phyloP scores from a whole-genome alignment of 1,284 basidiomycete genomes.

The Cystobasidiaceae sp. region DNA sequence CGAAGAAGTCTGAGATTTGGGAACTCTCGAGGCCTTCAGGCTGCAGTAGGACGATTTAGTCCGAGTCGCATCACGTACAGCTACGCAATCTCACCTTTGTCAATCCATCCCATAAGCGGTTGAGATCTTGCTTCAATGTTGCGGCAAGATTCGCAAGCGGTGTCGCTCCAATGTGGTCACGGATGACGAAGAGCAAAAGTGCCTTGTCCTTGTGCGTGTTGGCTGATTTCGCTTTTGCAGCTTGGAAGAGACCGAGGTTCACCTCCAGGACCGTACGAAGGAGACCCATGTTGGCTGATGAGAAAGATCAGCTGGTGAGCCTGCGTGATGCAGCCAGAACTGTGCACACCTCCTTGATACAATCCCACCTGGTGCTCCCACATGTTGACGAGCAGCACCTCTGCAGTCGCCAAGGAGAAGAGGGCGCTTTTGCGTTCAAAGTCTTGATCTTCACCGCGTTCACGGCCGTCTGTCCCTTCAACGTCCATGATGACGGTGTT shows the following conservation, averaged over 20 bases:
- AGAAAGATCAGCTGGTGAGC: too few species aligned
- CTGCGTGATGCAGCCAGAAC: too few species aligned
- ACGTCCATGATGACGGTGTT: constrained; percentile 98
- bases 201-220: constrained; percentile 64
- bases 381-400: constrained; percentile 90
- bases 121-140: constrained; percentile 81
- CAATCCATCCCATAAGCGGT: constrained; percentile 85
- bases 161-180: constrained; percentile 90
- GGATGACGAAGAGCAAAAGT: constrained; percentile 92
- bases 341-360: constrained; percentile 51
- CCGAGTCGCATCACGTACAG: neutral
- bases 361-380: constrained; percentile 99
- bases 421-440: constrained; percentile 98
- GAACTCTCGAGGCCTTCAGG: constrained; percentile 76
- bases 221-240: constrained; percentile 25
- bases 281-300: constrained; percentile 94
- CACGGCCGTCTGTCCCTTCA: constrained; percentile 95
- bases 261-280: constrained; percentile 99
- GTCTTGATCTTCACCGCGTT: constrained; percentile 97
- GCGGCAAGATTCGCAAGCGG: constrained; percentile 82
- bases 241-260: constrained; percentile 80
- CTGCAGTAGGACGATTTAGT: constrained; percentile 39
- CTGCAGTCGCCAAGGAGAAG: constrained; percentile 93
- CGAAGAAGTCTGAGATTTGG: constrained; percentile 85
- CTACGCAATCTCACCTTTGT: constrained; percentile 58